Evolutionary conservation across 179 eudicot genomes (phyloP), one percentile per base, ranked within the genome.

Genomic region (Carnegiea gigantea): DNA sequence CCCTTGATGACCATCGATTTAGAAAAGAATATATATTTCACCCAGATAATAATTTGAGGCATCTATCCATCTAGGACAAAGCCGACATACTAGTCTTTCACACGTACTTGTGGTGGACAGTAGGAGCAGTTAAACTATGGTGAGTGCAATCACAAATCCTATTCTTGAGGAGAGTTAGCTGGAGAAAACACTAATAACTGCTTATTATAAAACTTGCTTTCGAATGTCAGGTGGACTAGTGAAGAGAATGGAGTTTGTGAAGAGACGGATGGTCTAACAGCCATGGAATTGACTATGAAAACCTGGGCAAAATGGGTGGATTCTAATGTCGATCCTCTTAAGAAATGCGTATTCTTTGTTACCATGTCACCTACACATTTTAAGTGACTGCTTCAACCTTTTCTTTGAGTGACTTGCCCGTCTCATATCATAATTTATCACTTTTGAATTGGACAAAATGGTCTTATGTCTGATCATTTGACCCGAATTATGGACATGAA

Each of bases 321-420:
- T 76, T 81, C 88, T 54, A 82, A 86, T 51, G 88, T 90, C 54
- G 85, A 90, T 84, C 92, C 92, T 85, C 74, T 74, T 10, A 82
- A 92, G 88, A 89, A 90, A 89, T 84, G 82, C 70, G 91, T 91
- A 65, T 95, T 95, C 82, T 95, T 94, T 76, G 94, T 94, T 62
- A 95, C 98, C 77, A 94, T 95, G 99, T 95, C 99, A 14, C 99
- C 98, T 33, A 94, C 98, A 21, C 99, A 95, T 87, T 86, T 85
- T 43, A 74, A 77, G 99, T 95, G 79, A 88, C 93, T 86, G 9
- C 23, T 9, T 30, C 26, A 57, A 46, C 46, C 73, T 2, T 62
- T 13, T 12, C 72, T 10, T 28, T 2, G 72, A 14, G 23, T 26
- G 21, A 28, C 36, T 2, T 2, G 18, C 72, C 0, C 4, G 6